These are phyloP conservation scores for Eimeria mitis DNA, from an alignment of 169 alveolate species.

Conservation along the genomic window DNA sequence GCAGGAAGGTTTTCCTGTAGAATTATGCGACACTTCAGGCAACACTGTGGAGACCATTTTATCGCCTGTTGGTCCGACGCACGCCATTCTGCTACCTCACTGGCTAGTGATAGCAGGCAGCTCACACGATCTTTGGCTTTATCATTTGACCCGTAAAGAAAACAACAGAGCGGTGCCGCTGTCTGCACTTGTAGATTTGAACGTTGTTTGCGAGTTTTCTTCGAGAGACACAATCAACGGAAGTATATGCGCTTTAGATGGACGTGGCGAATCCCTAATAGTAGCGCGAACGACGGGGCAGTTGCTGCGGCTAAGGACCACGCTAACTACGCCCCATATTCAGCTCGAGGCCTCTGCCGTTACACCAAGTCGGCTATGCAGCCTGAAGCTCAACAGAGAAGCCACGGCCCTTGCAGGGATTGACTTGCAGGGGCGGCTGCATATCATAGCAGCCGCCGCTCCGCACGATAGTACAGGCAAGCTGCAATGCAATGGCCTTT, in stretches of 20 bases:
- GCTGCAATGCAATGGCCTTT: not conserved
- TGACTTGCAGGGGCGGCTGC: constrained; percentile 44
- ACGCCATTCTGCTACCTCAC: constrained; percentile 31
- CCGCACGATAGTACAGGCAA: constrained; percentile 20
- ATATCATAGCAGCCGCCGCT: constrained; percentile 5
- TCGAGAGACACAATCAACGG: not conserved
- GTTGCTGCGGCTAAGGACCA: constrained; percentile 23
- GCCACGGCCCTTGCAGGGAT: constrained; percentile 35
- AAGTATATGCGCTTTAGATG: constrained; percentile 2
- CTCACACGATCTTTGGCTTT: constrained; percentile 56
- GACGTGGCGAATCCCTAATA: constrained; percentile 21
- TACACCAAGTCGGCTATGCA: constrained; percentile 1
- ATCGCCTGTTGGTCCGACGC: constrained; percentile 49
- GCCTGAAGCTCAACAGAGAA: constrained; percentile 21
- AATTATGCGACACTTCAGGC: constrained; percentile 45
- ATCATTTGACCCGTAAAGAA: not conserved
- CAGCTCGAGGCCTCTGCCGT: constrained; percentile 45
- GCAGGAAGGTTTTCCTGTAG: constrained; percentile 56
- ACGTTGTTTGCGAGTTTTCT: not conserved
- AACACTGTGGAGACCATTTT: constrained; percentile 55
- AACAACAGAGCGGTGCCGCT: not conserved
- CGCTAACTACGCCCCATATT: not conserved
- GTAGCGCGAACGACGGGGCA: constrained; percentile 27
- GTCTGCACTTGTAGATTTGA: not conserved
- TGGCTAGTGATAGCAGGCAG: constrained; percentile 55